Percentiles rank a stretch among this genome's conserved stretches.
Evolutionary conservation across 352 stramenopile genomes (phyloP).

Genomic region (Phytophthora brassicae): DNA sequence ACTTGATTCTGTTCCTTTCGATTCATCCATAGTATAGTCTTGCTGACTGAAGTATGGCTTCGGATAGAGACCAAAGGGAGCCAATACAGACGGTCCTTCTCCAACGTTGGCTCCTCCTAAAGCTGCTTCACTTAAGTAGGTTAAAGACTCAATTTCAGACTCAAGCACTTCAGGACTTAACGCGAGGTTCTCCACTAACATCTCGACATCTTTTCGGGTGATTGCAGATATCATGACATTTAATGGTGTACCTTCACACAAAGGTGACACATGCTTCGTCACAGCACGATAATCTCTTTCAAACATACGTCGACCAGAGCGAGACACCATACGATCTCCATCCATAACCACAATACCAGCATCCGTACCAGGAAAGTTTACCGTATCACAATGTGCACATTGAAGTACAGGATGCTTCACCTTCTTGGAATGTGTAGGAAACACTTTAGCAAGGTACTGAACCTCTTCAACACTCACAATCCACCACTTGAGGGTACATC

Average conservation of each 20-base stretch:
- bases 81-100: slow-evolving; percentile 40
- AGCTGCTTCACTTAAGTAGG: slow-evolving; percentile 52
- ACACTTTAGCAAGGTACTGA: slow-evolving; percentile 67
- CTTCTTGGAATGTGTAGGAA: slow-evolving; percentile 38
- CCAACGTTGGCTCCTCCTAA: slow-evolving; percentile 27
- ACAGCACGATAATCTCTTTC: slow-evolving; percentile 79
- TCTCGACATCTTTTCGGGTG: slow-evolving; percentile 47
- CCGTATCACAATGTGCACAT: slow-evolving; percentile 72
- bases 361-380: slow-evolving; percentile 80
- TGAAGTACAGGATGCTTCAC: slow-evolving; percentile 70
- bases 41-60: slow-evolving; percentile 33
- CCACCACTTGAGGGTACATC: slow-evolving; percentile 58
- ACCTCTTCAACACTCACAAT: slow-evolving; percentile 74
- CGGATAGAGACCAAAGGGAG: slow-evolving; percentile 59
- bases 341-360: slow-evolving; percentile 73
- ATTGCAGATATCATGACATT: slow-evolving; percentile 49
- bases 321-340: slow-evolving; percentile 68
- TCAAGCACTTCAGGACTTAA: slow-evolving; percentile 68
- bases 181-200: slow-evolving; percentile 42
- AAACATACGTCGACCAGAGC: slow-evolving; percentile 70
- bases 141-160: slow-evolving; percentile 60
- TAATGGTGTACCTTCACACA: slow-evolving; percentile 74
- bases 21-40: neutral
- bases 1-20: slow-evolving; percentile 7
- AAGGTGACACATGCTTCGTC: slow-evolving; percentile 73